phyloP scores from a whole-genome alignment of 2,329 filamentous ascomycete genomes.

The Arthrobotrys iridis region DNA sequence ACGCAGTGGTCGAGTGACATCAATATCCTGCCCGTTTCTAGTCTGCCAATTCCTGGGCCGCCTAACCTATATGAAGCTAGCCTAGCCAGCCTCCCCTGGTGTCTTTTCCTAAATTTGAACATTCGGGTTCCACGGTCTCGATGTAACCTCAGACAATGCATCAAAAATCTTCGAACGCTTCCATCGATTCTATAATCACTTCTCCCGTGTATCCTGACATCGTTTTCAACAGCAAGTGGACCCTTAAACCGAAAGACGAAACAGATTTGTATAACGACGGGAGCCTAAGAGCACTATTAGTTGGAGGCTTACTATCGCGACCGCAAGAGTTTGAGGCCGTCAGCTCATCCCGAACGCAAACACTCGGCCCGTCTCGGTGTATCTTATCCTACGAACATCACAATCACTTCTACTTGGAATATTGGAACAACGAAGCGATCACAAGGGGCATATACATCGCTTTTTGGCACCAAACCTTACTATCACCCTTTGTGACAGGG shows the following conservation, averaged over 20 bases:
- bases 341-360: background rate
- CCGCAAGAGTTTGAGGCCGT: conserved; percentile 1
- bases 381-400: background rate
- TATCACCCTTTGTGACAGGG: background rate
- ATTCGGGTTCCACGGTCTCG: background rate
- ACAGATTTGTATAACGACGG: background rate
- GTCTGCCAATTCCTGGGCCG: conserved; percentile 8
- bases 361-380: background rate
- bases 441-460: background rate
- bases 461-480: background rate
- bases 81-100: conserved; percentile 12
- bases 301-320: background rate
- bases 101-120: conserved; percentile 19
- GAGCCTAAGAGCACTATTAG: background rate
- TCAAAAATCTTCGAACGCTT: background rate
- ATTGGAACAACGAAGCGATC: background rate
- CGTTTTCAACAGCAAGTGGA: background rate
- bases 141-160: conserved; percentile 1
- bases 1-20: conserved; percentile 14
- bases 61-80: conserved; percentile 6
- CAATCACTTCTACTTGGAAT: background rate
- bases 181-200: conserved; percentile 4
- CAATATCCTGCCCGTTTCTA: too few species aligned
- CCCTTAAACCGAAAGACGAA: background rate
- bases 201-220: background rate